Percentiles rank a stretch among this genome's conserved stretches.
Evolutionary conservation across 441 rosid genomes (phyloP).

Genomic region (Populus hybrid): DNA sequence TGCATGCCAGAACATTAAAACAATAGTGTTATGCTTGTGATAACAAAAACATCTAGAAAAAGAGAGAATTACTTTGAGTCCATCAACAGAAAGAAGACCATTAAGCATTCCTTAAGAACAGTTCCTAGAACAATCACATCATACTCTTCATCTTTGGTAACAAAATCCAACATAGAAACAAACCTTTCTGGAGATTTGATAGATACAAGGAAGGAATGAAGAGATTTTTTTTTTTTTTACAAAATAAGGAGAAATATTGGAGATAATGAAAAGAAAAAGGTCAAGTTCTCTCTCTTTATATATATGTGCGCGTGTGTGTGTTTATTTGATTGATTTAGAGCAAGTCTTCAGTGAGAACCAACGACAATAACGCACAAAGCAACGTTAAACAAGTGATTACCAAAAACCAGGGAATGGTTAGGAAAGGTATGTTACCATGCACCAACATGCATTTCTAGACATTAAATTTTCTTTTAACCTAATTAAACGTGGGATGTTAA

Average conservation of each 20-base stretch:
- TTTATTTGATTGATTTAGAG: slow-evolving; percentile 4
- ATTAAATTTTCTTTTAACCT: not conserved
- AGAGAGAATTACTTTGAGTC: too few species aligned
- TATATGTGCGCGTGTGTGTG: too few species aligned
- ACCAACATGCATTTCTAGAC: not conserved
- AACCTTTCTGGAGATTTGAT: not conserved
- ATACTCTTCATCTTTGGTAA: slow-evolving; percentile 65
- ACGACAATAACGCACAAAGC: slow-evolving; percentile 19
- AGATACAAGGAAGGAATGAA: not conserved
- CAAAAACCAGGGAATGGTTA: not conserved
- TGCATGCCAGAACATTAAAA: too few species aligned
- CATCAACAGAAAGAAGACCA: slow-evolving; percentile 56
- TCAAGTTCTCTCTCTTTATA: too few species aligned
- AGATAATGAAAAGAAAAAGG: not conserved
- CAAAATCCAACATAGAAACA: not conserved
- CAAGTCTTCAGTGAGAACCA: slow-evolving; percentile 38
- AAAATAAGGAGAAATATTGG: not conserved
- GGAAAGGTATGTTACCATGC: not conserved
- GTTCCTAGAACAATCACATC: slow-evolving; percentile 72
- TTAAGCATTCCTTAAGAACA: slow-evolving; percentile 81
- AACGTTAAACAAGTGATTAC: not conserved
- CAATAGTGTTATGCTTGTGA: not conserved
- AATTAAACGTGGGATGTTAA: not conserved
- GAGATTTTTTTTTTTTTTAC: not conserved
- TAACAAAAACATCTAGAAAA: not conserved